Conservation (phyloP, 139 green algal genomes). For the Chlorella sp. region DNA sequence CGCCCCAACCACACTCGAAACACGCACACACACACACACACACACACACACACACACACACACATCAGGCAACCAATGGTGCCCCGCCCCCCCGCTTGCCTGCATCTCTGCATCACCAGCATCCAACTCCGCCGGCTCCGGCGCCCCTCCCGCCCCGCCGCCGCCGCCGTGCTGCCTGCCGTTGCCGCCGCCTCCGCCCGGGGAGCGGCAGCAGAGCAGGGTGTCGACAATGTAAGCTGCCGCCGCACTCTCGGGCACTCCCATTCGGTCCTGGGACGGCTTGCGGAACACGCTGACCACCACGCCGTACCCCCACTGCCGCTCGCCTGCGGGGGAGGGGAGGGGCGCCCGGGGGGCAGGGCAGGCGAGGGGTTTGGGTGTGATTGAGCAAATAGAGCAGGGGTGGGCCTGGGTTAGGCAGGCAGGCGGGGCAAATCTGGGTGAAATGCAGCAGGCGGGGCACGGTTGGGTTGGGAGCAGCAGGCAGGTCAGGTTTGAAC, state of each 20-base stretch:
- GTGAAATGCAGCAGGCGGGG: too few relatives aligned
- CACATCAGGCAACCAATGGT: not conserved
- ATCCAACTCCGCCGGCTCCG: not conserved
- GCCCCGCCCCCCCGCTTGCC: not conserved
- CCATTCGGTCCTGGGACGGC: not conserved
- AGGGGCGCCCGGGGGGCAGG: not conserved
- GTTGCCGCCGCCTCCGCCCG: not conserved
- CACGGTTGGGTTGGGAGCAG: too few relatives aligned
- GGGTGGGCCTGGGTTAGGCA: too few relatives aligned
- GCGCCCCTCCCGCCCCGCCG: not conserved
- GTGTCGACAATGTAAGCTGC: conserved; percentile 71
- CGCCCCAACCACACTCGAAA: not conserved
- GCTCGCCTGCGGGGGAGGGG: conserved; percentile 4
- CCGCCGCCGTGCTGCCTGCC: not conserved
- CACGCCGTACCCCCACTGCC: conserved; percentile 90
- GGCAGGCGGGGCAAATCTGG: too few relatives aligned
- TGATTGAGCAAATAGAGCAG: too few relatives aligned
- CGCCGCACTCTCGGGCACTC: not conserved
- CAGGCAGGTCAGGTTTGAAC: not conserved
- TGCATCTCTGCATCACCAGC: conserved; percentile 13
- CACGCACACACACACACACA: too few relatives aligned
- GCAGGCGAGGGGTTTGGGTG: not conserved
- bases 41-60: too few relatives aligned
- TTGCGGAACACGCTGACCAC: conserved; percentile 64
- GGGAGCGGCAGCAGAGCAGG: conserved; percentile 57